Conservation (phyloP, 2,329 filamentous ascomycete species). For the Colletotrichum orbiculare region DNA sequence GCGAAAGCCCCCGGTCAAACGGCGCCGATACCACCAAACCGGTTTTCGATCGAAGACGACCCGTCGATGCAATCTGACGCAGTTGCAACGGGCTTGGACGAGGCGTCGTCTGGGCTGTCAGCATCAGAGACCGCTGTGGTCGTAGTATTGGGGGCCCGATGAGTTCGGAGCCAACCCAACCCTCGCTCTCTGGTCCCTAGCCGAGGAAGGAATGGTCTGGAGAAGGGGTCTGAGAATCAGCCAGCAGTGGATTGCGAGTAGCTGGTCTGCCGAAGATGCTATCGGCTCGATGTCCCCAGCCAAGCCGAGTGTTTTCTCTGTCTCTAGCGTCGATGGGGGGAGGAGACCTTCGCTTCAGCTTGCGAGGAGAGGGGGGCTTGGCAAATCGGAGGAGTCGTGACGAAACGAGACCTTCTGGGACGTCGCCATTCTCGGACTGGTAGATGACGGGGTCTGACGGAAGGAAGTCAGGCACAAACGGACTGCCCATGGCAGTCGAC, state of each 20-base stretch:
- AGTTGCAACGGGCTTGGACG: slow-evolving; percentile 1
- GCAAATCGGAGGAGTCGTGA: slow-evolving; percentile 47
- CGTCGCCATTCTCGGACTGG: slow-evolving; percentile 39
- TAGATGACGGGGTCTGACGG: slow-evolving; percentile 16
- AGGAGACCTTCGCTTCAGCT: slow-evolving; percentile 1
- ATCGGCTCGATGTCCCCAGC: slow-evolving; percentile 31
- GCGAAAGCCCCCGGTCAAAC: no score
- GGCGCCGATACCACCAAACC: not conserved
- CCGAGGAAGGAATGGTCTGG: slow-evolving; percentile 34
- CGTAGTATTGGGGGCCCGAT: not conserved
- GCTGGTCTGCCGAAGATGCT: slow-evolving; percentile 37
- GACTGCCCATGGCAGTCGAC: slow-evolving; percentile 39
- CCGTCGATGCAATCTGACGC: slow-evolving; percentile 28
- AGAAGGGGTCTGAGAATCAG: slow-evolving; percentile 22
- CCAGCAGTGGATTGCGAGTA: slow-evolving; percentile 32
- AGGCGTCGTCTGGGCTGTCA: not conserved
- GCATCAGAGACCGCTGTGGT: slow-evolving; percentile 6
- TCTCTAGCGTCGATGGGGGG: slow-evolving; percentile 31
- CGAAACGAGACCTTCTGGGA: slow-evolving; percentile 46
- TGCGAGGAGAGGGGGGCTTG: slow-evolving; percentile 1
- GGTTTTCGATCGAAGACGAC: slow-evolving; percentile 12
- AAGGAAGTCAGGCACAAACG: slow-evolving; percentile 26
- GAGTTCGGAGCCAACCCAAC: not conserved
- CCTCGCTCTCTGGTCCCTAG: slow-evolving; percentile 1
- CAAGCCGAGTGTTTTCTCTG: slow-evolving; percentile 42